These are phyloP conservation scores for Xanthoparmelia taractica DNA, from an alignment of 495 filamentous ascomycete genomes.

Conservation along the genomic window DNA sequence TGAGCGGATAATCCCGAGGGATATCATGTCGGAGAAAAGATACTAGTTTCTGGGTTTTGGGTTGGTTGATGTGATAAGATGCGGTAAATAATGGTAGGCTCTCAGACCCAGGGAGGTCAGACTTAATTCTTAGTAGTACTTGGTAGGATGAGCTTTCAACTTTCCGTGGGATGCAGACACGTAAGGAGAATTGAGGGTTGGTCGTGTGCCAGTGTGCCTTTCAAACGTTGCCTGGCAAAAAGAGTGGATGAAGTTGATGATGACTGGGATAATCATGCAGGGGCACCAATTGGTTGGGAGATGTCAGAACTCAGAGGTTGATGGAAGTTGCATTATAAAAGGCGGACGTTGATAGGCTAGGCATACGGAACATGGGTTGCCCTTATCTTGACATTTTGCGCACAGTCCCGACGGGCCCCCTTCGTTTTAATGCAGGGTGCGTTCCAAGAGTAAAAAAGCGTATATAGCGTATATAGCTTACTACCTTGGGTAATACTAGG, in stretches of 20 bases:
- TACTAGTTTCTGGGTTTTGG: too few species aligned
- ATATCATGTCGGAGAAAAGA: not conserved
- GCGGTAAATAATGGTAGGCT: too few species aligned
- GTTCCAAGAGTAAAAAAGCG: too few species aligned
- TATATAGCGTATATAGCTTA: too few species aligned
- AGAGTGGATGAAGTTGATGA: not conserved
- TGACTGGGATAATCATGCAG: not conserved
- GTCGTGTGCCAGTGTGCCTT: not conserved
- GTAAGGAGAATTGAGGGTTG: constrained; percentile 2
- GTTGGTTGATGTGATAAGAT: not conserved
- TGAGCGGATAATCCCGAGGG: constrained; percentile 4
- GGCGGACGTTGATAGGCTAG: not conserved
- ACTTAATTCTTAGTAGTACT: too few species aligned
- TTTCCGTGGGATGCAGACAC: constrained; percentile 10
- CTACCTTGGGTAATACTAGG: too few species aligned
- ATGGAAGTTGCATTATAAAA: constrained; percentile 5
- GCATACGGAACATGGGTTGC: not conserved
- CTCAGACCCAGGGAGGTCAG: too few species aligned
- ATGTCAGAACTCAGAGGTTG: not conserved
- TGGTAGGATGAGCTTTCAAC: too few species aligned
- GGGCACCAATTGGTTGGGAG: not conserved
- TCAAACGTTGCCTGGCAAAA: too few species aligned
- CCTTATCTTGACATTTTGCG: constrained; percentile 8
- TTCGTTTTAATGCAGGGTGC: too few species aligned
- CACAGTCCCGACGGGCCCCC: too few species aligned